A percentile compares a stretch with the other conserved stretches of the same genome.
Evolutionary conservation across 805 yeast species (phyloP).

Genomic region (Schwanniomyces sp.): DNA sequence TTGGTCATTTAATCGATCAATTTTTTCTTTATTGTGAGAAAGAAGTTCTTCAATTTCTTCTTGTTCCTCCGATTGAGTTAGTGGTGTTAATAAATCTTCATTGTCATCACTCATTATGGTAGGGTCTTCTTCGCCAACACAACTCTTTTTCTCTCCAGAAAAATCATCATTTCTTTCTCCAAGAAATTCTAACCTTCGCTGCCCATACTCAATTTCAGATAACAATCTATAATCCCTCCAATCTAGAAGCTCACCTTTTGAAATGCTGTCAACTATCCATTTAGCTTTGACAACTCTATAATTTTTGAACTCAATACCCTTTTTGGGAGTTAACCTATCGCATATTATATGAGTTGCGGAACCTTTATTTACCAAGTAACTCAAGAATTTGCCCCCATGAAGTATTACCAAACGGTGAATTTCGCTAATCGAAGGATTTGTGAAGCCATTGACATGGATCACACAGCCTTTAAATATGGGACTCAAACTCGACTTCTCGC

Average conservation of each 20-base stretch:
- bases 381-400: slow-evolving; percentile 79
- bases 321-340: slow-evolving; percentile 72
- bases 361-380: slow-evolving; percentile 67
- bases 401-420: slow-evolving; percentile 68
- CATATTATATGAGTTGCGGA: slow-evolving; percentile 86
- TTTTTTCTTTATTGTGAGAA: neutral
- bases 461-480: slow-evolving; percentile 61
- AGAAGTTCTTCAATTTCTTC: slow-evolving; percentile 2
- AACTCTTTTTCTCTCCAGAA: slow-evolving; percentile 1
- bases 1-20: neutral
- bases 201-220: slow-evolving; percentile 54
- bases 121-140: neutral
- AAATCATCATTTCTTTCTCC: neutral
- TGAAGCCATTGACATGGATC: slow-evolving; percentile 86
- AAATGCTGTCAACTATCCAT: slow-evolving; percentile 75
- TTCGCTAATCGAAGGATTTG: slow-evolving; percentile 73
- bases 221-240: slow-evolving; percentile 71
- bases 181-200: slow-evolving; percentile 34
- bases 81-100: neutral
- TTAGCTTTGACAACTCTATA: slow-evolving; percentile 77
- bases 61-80: slow-evolving; percentile 1
- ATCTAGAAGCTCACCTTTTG: slow-evolving; percentile 45
- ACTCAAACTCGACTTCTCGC: slow-evolving; percentile 16
- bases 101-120: slow-evolving; percentile 2
- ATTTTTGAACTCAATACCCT: slow-evolving; percentile 60